Evolutionary conservation across 2,329 filamentous ascomycete genomes (phyloP).

Genomic region (Alternaria arborescens): DNA sequence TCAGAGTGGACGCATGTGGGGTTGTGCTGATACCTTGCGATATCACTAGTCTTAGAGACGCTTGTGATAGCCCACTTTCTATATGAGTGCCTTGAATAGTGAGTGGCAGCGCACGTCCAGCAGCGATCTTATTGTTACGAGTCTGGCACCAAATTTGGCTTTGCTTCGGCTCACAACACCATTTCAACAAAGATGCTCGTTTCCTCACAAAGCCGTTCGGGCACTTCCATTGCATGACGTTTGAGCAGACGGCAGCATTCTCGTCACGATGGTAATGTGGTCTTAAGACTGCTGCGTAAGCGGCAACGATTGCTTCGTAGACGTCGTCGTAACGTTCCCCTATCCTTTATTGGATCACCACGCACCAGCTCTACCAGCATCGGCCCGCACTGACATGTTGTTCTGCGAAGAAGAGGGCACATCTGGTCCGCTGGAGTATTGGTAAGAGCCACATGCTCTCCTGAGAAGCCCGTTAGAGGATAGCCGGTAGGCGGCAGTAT

Average conservation of each 20-base stretch:
- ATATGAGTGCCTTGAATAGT: background rate
- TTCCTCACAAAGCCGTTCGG: background rate
- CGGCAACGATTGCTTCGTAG: too few species aligned
- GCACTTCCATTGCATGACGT: background rate
- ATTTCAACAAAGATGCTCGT: background rate
- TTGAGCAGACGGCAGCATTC: background rate
- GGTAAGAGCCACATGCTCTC: background rate
- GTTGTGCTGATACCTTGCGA: background rate
- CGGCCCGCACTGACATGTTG: background rate
- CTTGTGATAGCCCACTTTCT: background rate
- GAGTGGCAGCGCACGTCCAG: background rate
- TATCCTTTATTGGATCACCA: background rate
- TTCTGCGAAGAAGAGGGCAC: background rate
- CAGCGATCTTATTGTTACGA: background rate
- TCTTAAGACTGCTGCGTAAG: too few species aligned
- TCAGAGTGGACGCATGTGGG: background rate
- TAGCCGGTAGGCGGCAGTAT: slow-evolving; percentile 8
- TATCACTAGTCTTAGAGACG: background rate
- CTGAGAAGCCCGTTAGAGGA: background rate
- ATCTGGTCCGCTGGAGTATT: background rate
- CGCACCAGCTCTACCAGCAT: background rate
- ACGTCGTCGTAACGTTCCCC: too few species aligned
- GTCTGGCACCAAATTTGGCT: background rate
- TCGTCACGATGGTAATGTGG: background rate
- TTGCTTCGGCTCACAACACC: background rate